Evolutionary conservation across 352 stramenopile genomes (phyloP).

Genomic region (Blastocystis sp.): DNA sequence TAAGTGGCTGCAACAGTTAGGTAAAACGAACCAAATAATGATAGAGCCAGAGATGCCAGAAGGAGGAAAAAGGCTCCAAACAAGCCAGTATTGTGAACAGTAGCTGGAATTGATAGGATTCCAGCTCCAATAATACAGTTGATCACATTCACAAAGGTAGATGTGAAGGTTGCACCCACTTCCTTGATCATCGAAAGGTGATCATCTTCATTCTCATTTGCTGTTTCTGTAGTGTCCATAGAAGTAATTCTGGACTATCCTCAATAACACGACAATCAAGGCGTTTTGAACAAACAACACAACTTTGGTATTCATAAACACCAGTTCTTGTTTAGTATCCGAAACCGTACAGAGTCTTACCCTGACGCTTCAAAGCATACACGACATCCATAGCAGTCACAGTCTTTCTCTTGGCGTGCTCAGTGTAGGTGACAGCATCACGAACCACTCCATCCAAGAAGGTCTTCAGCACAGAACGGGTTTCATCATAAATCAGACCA

Average conservation of each 20-base stretch:
- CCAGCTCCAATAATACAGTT: constrained; percentile 65
- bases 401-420: constrained; percentile 88
- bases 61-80: constrained; percentile 56
- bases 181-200: background rate
- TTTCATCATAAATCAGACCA: constrained; percentile 95
- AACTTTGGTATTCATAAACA: constrained; percentile 59
- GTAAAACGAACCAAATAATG: constrained; percentile 7
- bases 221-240: background rate
- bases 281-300: constrained; percentile 36
- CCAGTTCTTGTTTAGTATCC: constrained; percentile 65
- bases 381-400: constrained; percentile 95
- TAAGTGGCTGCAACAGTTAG: constrained; percentile 47
- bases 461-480: constrained; percentile 89
- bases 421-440: constrained; percentile 87
- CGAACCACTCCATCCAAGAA: constrained; percentile 97
- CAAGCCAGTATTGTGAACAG: constrained; percentile 62
- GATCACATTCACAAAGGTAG: constrained; percentile 64
- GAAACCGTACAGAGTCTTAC: constrained; percentile 87
- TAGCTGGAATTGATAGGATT: constrained; percentile 64
- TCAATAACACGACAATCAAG: background rate
- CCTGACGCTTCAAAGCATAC: constrained; percentile 91
- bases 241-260: background rate
- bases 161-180: background rate
- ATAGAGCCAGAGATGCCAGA: background rate
- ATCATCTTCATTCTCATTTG: background rate